phyloP scores from a whole-genome alignment of 352 stramenopile genomes.

The Pythium vanterpoolii region DNA sequence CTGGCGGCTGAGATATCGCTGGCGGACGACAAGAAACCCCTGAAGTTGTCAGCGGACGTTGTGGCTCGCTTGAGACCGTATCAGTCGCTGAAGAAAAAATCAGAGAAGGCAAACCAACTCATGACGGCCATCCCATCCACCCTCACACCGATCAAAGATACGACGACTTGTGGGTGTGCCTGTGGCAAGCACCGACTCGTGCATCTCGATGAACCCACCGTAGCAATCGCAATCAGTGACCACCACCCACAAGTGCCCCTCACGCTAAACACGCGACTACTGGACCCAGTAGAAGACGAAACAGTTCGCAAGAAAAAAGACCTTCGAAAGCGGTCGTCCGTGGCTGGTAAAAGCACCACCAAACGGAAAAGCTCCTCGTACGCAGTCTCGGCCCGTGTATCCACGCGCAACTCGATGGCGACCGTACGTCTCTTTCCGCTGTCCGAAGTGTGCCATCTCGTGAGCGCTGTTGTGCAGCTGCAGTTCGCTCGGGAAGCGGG shows the following conservation, averaged over 20 bases:
- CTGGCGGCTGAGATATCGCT: constrained; percentile 48
- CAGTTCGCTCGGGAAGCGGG: constrained; percentile 52
- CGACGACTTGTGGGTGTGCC: constrained; percentile 34
- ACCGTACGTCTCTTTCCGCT: constrained; percentile 48
- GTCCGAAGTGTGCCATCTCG: constrained; percentile 53
- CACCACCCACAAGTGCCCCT: too few species aligned
- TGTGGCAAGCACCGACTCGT: constrained; percentile 48
- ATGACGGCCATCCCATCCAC: constrained; percentile 25
- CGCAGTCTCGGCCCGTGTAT: constrained; percentile 3
- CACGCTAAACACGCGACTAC: too few species aligned
- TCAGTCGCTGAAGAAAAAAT: constrained; percentile 39
- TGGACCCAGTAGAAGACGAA: not conserved
- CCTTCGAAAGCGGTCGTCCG: constrained; percentile 20
- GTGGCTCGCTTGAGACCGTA: constrained; percentile 31
- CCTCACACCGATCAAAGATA: not conserved
- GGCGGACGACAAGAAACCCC: constrained; percentile 24
- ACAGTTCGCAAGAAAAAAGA: constrained; percentile 13
- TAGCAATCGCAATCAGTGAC: not conserved
- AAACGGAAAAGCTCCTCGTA: constrained; percentile 5
- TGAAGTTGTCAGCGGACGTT: constrained; percentile 23
- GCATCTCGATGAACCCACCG: not conserved
- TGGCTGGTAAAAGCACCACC: not conserved
- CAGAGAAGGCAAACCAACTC: constrained; percentile 43
- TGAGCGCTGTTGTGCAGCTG: constrained; percentile 58
- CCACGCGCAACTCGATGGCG: constrained; percentile 28